A percentile compares a stretch with the other conserved stretches of the same genome.
These are phyloP conservation scores for Hanseniaspora thailandica DNA, from an alignment of 805 yeast genomes.

Conservation along the genomic window DNA sequence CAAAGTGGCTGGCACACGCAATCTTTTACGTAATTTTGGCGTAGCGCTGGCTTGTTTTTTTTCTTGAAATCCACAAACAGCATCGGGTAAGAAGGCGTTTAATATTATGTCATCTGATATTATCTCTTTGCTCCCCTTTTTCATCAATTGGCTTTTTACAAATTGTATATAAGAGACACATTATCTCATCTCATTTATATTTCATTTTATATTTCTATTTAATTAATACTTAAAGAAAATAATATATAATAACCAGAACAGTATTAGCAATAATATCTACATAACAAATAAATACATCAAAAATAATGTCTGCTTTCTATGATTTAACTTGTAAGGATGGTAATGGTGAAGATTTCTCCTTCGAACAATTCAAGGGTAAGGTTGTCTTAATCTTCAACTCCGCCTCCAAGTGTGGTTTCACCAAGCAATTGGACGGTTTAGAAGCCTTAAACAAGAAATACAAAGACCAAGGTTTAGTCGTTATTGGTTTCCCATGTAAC, in stretches of 20 bases:
- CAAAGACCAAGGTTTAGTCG: constrained; percentile 50
- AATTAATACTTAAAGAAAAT: background rate
- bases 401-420: constrained; percentile 77
- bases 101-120: background rate
- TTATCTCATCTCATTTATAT: background rate
- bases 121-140: too few species aligned
- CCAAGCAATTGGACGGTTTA: constrained; percentile 67
- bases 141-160: background rate
- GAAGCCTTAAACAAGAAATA: constrained; percentile 60
- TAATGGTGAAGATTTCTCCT: constrained; percentile 47
- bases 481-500: constrained; percentile 82
- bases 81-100: too few species aligned
- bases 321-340: constrained; percentile 53
- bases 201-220: background rate
- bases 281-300: constrained; percentile 17
- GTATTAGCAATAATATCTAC: background rate
- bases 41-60: too few species aligned
- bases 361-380: constrained; percentile 57
- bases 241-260: background rate
- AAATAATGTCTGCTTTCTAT: constrained; percentile 48
- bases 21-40: too few species aligned
- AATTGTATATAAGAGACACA: background rate
- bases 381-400: constrained; percentile 77
- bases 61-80: too few species aligned
- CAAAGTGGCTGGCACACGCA: too few species aligned